Conservation (phyloP, 768 basidiomycete species). For the Hortiboletus flavorubellus region DNA sequence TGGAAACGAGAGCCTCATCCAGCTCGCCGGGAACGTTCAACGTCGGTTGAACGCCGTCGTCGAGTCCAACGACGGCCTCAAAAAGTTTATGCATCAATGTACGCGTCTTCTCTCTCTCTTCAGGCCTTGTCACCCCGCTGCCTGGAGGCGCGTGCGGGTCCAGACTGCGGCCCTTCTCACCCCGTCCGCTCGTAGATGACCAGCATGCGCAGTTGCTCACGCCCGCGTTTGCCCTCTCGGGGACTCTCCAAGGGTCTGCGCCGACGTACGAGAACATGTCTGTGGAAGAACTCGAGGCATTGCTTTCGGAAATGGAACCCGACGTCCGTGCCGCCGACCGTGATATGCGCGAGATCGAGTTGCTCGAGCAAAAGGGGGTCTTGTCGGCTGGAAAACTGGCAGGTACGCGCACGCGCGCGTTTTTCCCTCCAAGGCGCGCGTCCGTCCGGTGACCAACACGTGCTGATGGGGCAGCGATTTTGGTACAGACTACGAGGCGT, state of each 20-base stretch:
- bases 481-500: constrained; percentile 52
- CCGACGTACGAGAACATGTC: constrained; percentile 66
- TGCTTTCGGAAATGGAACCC: constrained; percentile 75
- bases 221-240: constrained; percentile 74
- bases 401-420: constrained; percentile 36
- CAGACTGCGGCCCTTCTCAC: no score
- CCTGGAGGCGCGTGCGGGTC: no score
- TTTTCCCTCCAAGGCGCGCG: neutral
- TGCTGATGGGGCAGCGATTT: neutral
- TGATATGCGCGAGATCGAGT: constrained; percentile 75
- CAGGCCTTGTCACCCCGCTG: no score
- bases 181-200: constrained; percentile 48
- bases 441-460: neutral
- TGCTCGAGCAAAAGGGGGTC: constrained; percentile 66
- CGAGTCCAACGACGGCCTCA: constrained; percentile 66
- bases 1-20: constrained; percentile 50
- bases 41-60: constrained; percentile 53
- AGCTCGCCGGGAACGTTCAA: constrained; percentile 61
- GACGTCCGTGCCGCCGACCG: constrained; percentile 82
- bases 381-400: constrained; percentile 68
- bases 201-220: constrained; percentile 72
- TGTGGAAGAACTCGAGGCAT: constrained; percentile 62
- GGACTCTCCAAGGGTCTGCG: constrained; percentile 44
- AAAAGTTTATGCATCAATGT: constrained; percentile 76
- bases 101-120: constrained; percentile 21